Evolutionary conservation across 2,329 filamentous ascomycete genomes (phyloP).

Genomic region (Calonectria honghensis): DNA sequence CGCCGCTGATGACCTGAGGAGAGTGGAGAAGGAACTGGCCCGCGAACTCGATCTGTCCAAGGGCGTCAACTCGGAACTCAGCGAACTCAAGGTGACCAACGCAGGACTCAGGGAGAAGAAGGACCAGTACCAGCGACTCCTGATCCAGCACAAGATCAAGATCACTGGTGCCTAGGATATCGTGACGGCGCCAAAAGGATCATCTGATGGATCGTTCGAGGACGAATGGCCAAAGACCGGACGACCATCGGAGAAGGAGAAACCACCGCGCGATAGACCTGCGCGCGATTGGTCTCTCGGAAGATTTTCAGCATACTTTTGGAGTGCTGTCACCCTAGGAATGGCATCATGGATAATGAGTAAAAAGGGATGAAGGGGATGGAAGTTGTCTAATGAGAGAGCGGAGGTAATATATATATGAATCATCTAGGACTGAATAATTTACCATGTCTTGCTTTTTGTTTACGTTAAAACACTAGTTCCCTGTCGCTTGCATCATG

Average conservation of each 20-base stretch:
- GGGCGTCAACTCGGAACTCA: background rate
- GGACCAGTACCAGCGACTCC: background rate
- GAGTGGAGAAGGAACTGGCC: background rate
- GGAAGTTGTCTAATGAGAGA: background rate
- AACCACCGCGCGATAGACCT: background rate
- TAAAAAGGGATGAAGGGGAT: background rate
- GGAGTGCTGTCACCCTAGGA: slow-evolving; percentile 24
- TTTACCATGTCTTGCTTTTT: background rate
- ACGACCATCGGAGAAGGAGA: background rate
- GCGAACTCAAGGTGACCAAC: background rate
- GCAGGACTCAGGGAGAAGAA: background rate
- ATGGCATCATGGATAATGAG: slow-evolving; percentile 26
- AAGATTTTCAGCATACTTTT: slow-evolving; percentile 5
- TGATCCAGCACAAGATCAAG: slow-evolving; percentile 1
- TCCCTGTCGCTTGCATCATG: background rate
- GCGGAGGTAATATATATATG: background rate
- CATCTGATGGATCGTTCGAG: background rate
- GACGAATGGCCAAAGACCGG: background rate
- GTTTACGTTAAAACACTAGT: background rate
- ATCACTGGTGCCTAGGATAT: background rate
- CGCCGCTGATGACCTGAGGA: background rate
- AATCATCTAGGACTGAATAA: background rate
- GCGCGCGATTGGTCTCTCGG: background rate
- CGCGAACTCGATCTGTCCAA: background rate
- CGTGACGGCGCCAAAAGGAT: background rate